Percentiles rank a stretch among this genome's conserved stretches.
These are phyloP conservation scores for Hypoxylon sp. DNA, from an alignment of 2,329 filamentous ascomycete genomes.

Conservation along the genomic window DNA sequence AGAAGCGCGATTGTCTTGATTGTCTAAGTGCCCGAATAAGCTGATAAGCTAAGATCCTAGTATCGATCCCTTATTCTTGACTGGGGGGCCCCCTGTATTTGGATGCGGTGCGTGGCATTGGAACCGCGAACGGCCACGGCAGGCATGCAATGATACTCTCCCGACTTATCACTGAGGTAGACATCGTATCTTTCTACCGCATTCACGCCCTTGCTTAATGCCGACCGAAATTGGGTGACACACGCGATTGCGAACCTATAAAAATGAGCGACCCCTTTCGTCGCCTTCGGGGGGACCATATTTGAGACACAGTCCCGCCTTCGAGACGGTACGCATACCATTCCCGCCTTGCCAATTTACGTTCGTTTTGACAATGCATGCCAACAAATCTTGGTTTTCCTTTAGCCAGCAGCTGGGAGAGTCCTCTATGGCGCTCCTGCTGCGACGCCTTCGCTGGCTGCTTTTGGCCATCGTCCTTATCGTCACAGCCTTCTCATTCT, in stretches of 20 bases:
- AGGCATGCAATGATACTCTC: constrained; percentile 15
- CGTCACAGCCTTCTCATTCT: constrained; percentile 19
- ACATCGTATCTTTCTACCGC: constrained; percentile 24
- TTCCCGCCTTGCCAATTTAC: constrained; percentile 7
- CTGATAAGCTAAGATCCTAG: constrained; percentile 6
- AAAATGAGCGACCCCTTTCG: constrained; percentile 24
- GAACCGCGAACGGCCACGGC: neutral
- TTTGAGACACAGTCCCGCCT: constrained; percentile 17
- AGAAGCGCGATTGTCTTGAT: neutral
- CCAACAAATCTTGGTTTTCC: constrained; percentile 34
- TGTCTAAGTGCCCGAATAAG: neutral
- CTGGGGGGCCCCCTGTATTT: neutral
- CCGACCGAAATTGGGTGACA: constrained; percentile 10
- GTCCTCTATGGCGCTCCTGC: constrained; percentile 31
- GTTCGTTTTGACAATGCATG: constrained; percentile 32
- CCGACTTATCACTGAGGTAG: constrained; percentile 19
- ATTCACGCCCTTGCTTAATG: constrained; percentile 11
- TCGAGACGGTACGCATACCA: constrained; percentile 26
- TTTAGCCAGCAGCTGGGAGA: constrained; percentile 33
- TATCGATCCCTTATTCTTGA: neutral
- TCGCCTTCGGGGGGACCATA: constrained; percentile 17
- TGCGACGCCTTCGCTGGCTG: constrained; percentile 39
- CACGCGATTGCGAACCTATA: constrained; percentile 24
- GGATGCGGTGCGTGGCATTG: constrained; percentile 4
- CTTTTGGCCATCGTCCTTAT: constrained; percentile 37